Conservation (phyloP, 805 yeast species). For the Ogataea paraovalis region DNA sequence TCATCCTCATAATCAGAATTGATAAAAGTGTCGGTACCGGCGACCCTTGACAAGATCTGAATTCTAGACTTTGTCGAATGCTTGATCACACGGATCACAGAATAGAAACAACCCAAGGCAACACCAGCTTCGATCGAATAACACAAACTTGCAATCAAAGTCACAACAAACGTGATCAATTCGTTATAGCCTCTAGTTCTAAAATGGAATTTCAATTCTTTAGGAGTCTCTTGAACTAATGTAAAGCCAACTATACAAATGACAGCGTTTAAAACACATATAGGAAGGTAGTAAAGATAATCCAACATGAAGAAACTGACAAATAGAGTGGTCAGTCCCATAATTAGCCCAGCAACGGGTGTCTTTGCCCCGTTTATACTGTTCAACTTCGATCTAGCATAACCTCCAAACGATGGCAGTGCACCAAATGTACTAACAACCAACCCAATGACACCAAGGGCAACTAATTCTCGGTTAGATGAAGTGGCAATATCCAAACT, state of each 20-base stretch:
- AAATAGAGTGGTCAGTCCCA: slow-evolving; percentile 71
- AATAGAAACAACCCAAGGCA: slow-evolving; percentile 78
- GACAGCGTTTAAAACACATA: slow-evolving; percentile 74
- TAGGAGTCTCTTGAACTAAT: slow-evolving; percentile 79
- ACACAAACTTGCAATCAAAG: slow-evolving; percentile 58
- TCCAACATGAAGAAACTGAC: slow-evolving; percentile 59
- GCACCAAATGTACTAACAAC: slow-evolving; percentile 59
- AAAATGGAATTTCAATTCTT: slow-evolving; percentile 70
- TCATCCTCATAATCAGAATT: slow-evolving; percentile 59
- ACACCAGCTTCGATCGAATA: slow-evolving; percentile 89
- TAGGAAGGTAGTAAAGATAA: slow-evolving; percentile 69
- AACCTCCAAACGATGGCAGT: slow-evolving; percentile 92
- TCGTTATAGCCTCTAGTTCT: slow-evolving; percentile 74
- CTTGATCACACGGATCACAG: slow-evolving; percentile 71
- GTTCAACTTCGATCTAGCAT: slow-evolving; percentile 88
- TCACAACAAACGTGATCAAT: slow-evolving; percentile 60
- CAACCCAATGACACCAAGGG: slow-evolving; percentile 75
- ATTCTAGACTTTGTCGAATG: slow-evolving; percentile 80
- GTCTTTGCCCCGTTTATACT: slow-evolving; percentile 85
- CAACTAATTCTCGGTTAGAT: slow-evolving; percentile 86
- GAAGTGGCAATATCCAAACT: slow-evolving; percentile 69
- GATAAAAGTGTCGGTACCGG: slow-evolving; percentile 56
- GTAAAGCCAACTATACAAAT: slow-evolving; percentile 75
- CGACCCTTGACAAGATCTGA: slow-evolving; percentile 71
- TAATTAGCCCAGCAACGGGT: slow-evolving; percentile 75